Conservation (phyloP, 2,329 filamentous ascomycete species). For the Alternaria rosae region DNA sequence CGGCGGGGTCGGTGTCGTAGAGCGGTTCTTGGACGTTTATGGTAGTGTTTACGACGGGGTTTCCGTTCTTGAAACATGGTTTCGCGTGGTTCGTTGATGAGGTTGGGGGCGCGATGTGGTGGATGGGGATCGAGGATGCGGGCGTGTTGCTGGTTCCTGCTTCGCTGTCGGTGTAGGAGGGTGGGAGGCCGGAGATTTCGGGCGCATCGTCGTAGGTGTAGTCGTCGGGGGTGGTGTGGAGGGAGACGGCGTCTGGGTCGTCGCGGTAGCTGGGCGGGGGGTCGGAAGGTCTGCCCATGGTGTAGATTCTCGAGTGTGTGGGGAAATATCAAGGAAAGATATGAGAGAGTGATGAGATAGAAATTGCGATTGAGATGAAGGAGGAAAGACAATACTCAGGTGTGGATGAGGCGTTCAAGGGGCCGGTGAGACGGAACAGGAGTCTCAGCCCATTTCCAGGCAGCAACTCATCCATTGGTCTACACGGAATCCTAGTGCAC, state of each 20-base stretch:
- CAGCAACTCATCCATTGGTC: slow-evolving; percentile 27
- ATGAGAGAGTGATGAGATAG: not conserved
- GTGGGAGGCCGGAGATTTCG: slow-evolving; percentile 42
- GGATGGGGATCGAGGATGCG: slow-evolving; percentile 22
- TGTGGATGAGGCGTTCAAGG: slow-evolving; percentile 18
- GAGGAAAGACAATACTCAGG: slow-evolving; percentile 7
- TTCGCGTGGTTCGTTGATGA: slow-evolving; percentile 39
- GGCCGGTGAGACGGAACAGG: slow-evolving; percentile 31
- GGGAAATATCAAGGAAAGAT: not conserved
- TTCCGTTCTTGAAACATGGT: slow-evolving; percentile 33
- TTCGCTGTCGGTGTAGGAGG: slow-evolving; percentile 48
- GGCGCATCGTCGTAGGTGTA: slow-evolving; percentile 49
- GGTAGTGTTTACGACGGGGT: slow-evolving; percentile 37
- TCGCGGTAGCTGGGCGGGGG: slow-evolving; percentile 40
- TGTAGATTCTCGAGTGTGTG: not conserved
- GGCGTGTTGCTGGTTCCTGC: slow-evolving; percentile 17
- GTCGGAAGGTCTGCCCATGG: slow-evolving; percentile 42
- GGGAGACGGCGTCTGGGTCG: slow-evolving; percentile 49
- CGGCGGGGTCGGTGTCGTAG: slow-evolving; percentile 43
- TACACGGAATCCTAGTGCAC: slow-evolving; percentile 11
- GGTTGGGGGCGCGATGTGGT: slow-evolving; percentile 38
- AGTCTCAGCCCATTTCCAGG: slow-evolving; percentile 33
- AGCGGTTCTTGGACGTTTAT: slow-evolving; percentile 38
- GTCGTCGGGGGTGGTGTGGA: slow-evolving; percentile 50
- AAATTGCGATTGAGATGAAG: not conserved